These are phyloP conservation scores for Daldinia bambusicola DNA, from an alignment of 495 filamentous ascomycete species.

Conservation along the genomic window DNA sequence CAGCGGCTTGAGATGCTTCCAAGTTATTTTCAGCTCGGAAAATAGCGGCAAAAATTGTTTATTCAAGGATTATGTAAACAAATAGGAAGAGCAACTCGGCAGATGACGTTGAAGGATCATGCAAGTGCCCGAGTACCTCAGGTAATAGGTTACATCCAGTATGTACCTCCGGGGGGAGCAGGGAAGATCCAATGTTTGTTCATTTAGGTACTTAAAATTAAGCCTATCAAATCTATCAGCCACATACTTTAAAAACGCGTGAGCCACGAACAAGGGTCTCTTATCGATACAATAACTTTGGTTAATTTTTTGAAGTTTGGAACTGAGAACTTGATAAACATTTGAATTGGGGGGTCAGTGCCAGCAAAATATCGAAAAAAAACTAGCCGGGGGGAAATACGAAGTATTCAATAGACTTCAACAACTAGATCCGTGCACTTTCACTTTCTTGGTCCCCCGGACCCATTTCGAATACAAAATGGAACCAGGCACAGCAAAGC, in stretches of 20 bases:
- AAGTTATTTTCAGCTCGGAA: slow-evolving; percentile 24
- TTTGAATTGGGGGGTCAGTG: neutral
- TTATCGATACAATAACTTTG: slow-evolving; percentile 35
- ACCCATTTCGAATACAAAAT: slow-evolving; percentile 39
- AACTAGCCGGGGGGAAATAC: slow-evolving; percentile 6
- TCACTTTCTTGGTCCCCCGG: neutral
- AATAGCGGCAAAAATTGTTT: slow-evolving; percentile 21
- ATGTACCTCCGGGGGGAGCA: no score
- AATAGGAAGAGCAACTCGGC: slow-evolving; percentile 4
- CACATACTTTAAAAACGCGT: neutral
- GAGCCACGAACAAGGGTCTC: slow-evolving; percentile 14
- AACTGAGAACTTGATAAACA: neutral
- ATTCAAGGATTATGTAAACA: slow-evolving; percentile 20
- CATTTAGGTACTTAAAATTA: no score
- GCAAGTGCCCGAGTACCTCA: neutral
- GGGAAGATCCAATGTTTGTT: no score
- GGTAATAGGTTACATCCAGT: no score
- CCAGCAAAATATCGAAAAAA: slow-evolving; percentile 8
- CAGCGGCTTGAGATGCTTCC: neutral
- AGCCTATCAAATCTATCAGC: slow-evolving; percentile 2
- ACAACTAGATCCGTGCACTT: slow-evolving; percentile 13
- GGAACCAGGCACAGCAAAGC: slow-evolving; percentile 58
- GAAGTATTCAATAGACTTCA: neutral
- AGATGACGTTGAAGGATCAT: slow-evolving; percentile 29
- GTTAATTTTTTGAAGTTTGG: slow-evolving; percentile 29